A percentile compares a stretch with the other conserved stretches of the same genome.
Evolutionary conservation across 306 rosid genomes (phyloP).

Genomic region (apple (Malus domestica)): DNA sequence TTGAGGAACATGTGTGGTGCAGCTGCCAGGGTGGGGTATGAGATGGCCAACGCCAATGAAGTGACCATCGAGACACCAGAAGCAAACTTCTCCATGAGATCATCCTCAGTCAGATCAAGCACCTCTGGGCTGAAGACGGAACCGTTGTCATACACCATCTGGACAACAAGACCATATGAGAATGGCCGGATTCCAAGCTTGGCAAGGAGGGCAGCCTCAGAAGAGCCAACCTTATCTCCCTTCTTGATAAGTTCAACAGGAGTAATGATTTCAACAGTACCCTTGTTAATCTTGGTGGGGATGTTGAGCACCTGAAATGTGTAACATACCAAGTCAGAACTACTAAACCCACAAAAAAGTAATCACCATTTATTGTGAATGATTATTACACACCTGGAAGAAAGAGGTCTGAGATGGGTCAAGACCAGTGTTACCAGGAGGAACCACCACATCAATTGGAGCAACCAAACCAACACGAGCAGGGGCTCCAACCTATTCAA

Average conservation of each 20-base stretch:
- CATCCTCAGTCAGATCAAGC: slow-evolving; percentile 78
- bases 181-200: slow-evolving; percentile 92
- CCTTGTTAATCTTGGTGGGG: slow-evolving; percentile 92
- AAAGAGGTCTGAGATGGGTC: slow-evolving; percentile 95
- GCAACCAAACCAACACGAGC: slow-evolving; percentile 98
- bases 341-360: not conserved
- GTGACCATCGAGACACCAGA: slow-evolving; percentile 68
- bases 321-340: not conserved
- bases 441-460: slow-evolving; percentile 88
- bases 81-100: slow-evolving; percentile 64
- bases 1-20: slow-evolving; percentile 81
- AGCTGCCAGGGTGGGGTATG: slow-evolving; percentile 81
- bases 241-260: slow-evolving; percentile 89
- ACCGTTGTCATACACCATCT: slow-evolving; percentile 69
- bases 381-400: slow-evolving; percentile 60
- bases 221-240: slow-evolving; percentile 93
- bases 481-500: slow-evolving; percentile 80
- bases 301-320: slow-evolving; percentile 64
- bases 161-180: slow-evolving; percentile 80
- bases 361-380: not conserved
- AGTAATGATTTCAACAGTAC: slow-evolving; percentile 90
- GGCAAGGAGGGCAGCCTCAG: slow-evolving; percentile 90
- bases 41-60: slow-evolving; percentile 61
- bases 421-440: slow-evolving; percentile 94
- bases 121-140: slow-evolving; percentile 85